Evolutionary conservation across 202 grass and related monocot species (phyloP).

Genomic region (Panicum hallii): DNA sequence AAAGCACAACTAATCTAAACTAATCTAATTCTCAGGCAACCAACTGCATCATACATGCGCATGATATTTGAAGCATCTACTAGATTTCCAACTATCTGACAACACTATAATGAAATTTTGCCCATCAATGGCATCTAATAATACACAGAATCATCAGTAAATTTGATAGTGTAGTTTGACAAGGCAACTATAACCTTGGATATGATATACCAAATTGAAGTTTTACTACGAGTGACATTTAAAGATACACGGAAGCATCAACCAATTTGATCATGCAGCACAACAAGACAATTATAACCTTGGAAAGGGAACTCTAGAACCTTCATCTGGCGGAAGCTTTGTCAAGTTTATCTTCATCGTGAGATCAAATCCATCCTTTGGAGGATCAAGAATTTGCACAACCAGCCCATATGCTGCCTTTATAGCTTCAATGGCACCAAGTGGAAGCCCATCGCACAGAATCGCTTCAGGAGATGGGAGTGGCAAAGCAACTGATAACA

Average conservation of each 20-base stretch:
- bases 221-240: slow-evolving; percentile 23
- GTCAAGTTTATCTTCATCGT: slow-evolving; percentile 98
- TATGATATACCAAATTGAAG: slow-evolving; percentile 41
- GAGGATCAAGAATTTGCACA: slow-evolving; percentile 95
- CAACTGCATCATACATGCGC: not conserved
- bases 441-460: slow-evolving; percentile 83
- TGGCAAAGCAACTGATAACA: slow-evolving; percentile 83
- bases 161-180: slow-evolving; percentile 46
- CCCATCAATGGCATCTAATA: slow-evolving; percentile 28
- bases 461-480: slow-evolving; percentile 82
- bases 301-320: slow-evolving; percentile 94
- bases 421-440: slow-evolving; percentile 91
- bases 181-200: slow-evolving; percentile 71
- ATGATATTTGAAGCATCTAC: slow-evolving; percentile 32
- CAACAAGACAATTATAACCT: slow-evolving; percentile 88
- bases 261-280: slow-evolving; percentile 56
- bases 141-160: slow-evolving; percentile 13
- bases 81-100: slow-evolving; percentile 20
- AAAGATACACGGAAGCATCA: slow-evolving; percentile 29
- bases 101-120: slow-evolving; percentile 4
- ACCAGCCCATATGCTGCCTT: slow-evolving; percentile 82
- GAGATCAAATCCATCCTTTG: slow-evolving; percentile 96
- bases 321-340: slow-evolving; percentile 95
- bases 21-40: not conserved
- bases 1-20: not conserved